Evolutionary conservation across 257 asterid genomes (phyloP).

Genomic region (Schizonepeta tenuifolia): DNA sequence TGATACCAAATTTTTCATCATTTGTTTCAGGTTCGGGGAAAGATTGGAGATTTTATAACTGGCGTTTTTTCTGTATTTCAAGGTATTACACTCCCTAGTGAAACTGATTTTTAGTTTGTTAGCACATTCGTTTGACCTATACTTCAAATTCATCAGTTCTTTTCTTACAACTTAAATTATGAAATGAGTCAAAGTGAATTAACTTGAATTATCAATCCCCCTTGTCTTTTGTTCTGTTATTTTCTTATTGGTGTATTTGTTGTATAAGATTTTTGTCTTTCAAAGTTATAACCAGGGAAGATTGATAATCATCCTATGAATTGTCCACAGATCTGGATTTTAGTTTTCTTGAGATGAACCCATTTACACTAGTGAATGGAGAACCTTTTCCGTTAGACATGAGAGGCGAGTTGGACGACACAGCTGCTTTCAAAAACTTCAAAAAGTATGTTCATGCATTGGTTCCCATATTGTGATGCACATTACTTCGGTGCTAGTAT

Average conservation of each 20-base stretch:
- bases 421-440: conserved; percentile 92
- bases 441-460: conserved; percentile 58
- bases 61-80: conserved; percentile 77
- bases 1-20: conserved; percentile 28
- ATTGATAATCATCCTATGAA: conserved; percentile 18
- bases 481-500: conserved; percentile 17
- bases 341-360: conserved; percentile 94
- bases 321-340: conserved; percentile 76
- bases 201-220: neutral
- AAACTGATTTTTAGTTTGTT: conserved; percentile 12
- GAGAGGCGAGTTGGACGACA: conserved; percentile 97
- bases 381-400: conserved; percentile 88
- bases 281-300: neutral
- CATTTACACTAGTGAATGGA: conserved; percentile 80
- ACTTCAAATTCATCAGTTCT: neutral
- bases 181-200: conserved; percentile 10
- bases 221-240: conserved; percentile 1
- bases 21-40: conserved; percentile 73
- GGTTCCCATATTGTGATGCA: conserved; percentile 1
- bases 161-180: neutral
- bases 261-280: neutral
- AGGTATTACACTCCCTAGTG: conserved; percentile 51
- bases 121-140: conserved; percentile 9
- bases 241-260: neutral
- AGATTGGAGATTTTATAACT: conserved; percentile 69